phyloP scores from a whole-genome alignment of 2,329 filamentous ascomycete species.

The Phaeosphaeriaceae sp. region DNA sequence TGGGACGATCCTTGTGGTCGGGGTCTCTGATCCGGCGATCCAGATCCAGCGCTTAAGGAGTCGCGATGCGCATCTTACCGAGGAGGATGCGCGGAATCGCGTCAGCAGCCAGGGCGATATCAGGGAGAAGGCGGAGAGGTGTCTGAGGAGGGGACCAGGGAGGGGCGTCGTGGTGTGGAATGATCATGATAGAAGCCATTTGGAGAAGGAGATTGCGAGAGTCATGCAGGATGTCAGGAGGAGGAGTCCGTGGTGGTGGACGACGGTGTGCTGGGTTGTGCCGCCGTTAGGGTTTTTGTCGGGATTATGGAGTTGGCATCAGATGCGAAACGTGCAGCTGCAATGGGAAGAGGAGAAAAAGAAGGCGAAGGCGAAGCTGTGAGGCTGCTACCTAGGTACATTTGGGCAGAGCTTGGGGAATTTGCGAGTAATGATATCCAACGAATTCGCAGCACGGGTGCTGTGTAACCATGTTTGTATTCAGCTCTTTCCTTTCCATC shows the following conservation, averaged over 20 bases:
- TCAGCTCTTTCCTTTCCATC: not conserved
- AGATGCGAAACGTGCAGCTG: conserved; percentile 73
- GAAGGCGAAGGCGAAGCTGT: conserved; percentile 67
- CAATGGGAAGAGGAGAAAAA: conserved; percentile 69
- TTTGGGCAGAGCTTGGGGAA: conserved; percentile 2
- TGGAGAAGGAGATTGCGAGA: conserved; percentile 70
- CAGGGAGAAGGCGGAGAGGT: conserved; percentile 78
- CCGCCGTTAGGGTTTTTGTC: conserved; percentile 76
- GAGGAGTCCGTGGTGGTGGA: conserved; percentile 82
- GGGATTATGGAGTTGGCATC: conserved; percentile 74
- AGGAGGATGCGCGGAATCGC: conserved; percentile 87
- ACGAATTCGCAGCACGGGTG: conserved; percentile 12
- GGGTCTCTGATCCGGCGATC: conserved; percentile 76
- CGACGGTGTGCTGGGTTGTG: conserved; percentile 69
- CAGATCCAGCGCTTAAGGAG: conserved; percentile 82
- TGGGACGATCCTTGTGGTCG: conserved; percentile 85
- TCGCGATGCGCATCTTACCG: conserved; percentile 77
- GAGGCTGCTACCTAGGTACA: conserved; percentile 18
- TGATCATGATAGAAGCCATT: conserved; percentile 74
- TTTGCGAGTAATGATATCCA: conserved; percentile 20
- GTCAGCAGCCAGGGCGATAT: conserved; percentile 89
- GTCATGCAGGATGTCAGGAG: conserved; percentile 69
- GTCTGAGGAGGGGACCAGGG: conserved; percentile 67
- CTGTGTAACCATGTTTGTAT: conserved; percentile 15
- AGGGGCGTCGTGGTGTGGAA: conserved; percentile 90